Conservation (phyloP, 2,329 filamentous ascomycete species). For the Exophiala calicioides region DNA sequence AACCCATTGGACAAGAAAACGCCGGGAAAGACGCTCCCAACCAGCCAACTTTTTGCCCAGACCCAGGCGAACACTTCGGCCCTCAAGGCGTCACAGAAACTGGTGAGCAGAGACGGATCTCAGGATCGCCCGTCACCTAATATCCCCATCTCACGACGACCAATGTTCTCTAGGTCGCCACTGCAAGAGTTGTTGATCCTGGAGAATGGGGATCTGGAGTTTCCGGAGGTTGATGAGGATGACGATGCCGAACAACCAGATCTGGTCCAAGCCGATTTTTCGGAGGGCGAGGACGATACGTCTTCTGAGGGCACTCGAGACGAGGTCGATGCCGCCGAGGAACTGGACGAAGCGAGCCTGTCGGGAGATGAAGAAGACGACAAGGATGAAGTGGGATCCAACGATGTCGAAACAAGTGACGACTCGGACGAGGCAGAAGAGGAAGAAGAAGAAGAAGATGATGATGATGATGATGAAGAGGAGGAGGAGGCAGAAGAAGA, state of each 20-base stretch:
- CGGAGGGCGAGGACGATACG: neutral
- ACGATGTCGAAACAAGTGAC: neutral
- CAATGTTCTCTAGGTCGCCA: constrained; percentile 13
- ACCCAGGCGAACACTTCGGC: constrained; percentile 29
- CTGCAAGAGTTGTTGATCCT: constrained; percentile 14
- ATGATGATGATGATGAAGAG: neutral
- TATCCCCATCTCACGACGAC: constrained; percentile 22
- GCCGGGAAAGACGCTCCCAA: constrained; percentile 15
- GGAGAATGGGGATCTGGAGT: constrained; percentile 9
- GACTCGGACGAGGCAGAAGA: neutral
- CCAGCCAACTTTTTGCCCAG: constrained; percentile 24
- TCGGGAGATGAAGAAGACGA: constrained; percentile 19
- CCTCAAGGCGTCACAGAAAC: constrained; percentile 9
- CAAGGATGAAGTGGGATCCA: constrained; percentile 19
- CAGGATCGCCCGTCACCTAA: constrained; percentile 28
- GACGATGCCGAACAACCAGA: constrained; percentile 5
- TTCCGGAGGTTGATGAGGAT: constrained; percentile 4
- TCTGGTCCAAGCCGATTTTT: neutral
- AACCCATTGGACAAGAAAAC: constrained; percentile 21
- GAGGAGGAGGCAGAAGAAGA: neutral
- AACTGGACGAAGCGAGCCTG: neutral
- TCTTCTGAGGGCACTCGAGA: neutral
- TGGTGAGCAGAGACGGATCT: constrained; percentile 2
- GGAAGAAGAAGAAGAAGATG: constrained; percentile 8
- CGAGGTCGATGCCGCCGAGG: neutral